Evolutionary conservation across 805 yeast species (phyloP).

Genomic region (Lachancea mirantina): DNA sequence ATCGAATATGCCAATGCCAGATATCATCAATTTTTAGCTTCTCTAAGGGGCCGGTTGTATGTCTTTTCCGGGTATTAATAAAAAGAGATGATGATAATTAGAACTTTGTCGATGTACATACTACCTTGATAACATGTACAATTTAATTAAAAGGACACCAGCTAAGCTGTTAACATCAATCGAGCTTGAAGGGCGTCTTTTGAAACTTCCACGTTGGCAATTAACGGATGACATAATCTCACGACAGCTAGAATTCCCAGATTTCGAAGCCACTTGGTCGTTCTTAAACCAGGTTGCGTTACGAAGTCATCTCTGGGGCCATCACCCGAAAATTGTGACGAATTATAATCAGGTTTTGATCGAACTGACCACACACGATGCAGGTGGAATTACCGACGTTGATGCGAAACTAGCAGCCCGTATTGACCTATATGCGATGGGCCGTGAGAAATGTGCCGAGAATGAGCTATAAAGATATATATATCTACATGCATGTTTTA

Average conservation of each 20-base stretch:
- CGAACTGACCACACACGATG: conserved; percentile 60
- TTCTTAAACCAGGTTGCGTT: conserved; percentile 53
- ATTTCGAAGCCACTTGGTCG: conserved; percentile 60
- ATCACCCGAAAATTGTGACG: conserved; percentile 65
- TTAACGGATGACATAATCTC: conserved; percentile 19
- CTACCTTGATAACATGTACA: conserved; percentile 30
- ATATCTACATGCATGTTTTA: conserved; percentile 1
- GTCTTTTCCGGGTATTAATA: no score
- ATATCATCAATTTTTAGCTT: no score
- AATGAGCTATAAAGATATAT: neutral
- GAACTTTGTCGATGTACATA: conserved; percentile 2
- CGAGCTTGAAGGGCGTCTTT: conserved; percentile 20
- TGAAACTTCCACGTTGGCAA: conserved; percentile 23
- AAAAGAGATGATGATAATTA: neutral
- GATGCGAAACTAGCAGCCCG: conserved; percentile 53
- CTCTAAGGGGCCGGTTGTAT: no score
- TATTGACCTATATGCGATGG: conserved; percentile 33
- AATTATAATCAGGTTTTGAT: conserved; percentile 53
- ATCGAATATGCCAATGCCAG: conserved; percentile 24
- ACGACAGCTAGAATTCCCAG: conserved; percentile 38
- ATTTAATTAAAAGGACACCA: conserved; percentile 29
- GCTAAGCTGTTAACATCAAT: conserved; percentile 24
- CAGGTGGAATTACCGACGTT: conserved; percentile 41
- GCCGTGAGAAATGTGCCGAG: conserved; percentile 1
- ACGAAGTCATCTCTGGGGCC: conserved; percentile 51